Conservation (phyloP, 2,329 filamentous ascomycete species). For the Sporothrix curviconia region DNA sequence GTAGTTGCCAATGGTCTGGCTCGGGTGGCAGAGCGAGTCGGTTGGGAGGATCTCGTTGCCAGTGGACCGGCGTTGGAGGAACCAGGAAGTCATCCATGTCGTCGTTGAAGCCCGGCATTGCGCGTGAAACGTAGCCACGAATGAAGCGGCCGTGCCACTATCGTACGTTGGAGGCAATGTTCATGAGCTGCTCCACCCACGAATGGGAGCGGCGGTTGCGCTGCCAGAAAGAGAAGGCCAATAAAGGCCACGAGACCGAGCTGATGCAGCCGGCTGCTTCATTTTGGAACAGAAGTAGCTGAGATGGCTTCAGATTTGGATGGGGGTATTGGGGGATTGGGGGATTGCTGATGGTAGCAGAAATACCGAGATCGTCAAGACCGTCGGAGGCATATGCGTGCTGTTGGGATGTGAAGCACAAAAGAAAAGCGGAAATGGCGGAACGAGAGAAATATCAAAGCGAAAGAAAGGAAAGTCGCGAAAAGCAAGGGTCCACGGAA, state of each 20-base stretch:
- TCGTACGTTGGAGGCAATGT: constrained; percentile 65
- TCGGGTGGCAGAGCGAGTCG: constrained; percentile 57
- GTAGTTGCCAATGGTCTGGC: constrained; percentile 55
- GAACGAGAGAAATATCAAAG: background rate
- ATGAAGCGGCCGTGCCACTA: constrained; percentile 66
- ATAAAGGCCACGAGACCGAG: background rate
- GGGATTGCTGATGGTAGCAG: background rate
- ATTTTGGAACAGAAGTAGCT: constrained; percentile 9
- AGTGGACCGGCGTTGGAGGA: constrained; percentile 43
- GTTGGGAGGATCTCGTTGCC: constrained; percentile 41
- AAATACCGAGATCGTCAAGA: constrained; percentile 9
- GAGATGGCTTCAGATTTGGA: background rate
- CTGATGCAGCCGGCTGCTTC: background rate
- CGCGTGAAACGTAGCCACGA: constrained; percentile 61
- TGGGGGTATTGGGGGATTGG: background rate
- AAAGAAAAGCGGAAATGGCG: background rate
- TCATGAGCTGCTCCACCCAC: constrained; percentile 73
- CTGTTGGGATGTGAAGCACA: background rate
- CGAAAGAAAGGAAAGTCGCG: background rate
- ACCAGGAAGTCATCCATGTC: constrained; percentile 56
- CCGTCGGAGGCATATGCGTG: background rate
- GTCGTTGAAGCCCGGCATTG: constrained; percentile 50
- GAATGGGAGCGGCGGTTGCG: constrained; percentile 50
- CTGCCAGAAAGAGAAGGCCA: background rate
- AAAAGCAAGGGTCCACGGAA: too few species aligned